Conservation (phyloP, 495 filamentous ascomycete species). For the Penicillium taxi region DNA sequence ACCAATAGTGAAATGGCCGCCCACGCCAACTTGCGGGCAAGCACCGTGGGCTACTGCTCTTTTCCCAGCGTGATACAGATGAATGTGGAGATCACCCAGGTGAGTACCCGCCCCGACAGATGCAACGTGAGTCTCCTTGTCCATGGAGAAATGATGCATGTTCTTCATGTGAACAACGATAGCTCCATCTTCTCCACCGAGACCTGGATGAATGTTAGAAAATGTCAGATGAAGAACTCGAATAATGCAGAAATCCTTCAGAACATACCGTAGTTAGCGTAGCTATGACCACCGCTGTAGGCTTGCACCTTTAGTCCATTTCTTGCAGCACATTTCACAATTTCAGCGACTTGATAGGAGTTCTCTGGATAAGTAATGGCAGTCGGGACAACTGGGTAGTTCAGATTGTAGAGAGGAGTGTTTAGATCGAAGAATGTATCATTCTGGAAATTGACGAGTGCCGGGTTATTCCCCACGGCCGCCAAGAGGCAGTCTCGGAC, state of each 20-base stretch:
- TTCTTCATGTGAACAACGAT: conserved; percentile 40
- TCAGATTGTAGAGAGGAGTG: conserved; percentile 50
- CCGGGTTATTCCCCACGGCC: conserved; percentile 8
- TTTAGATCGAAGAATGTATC: conserved; percentile 3
- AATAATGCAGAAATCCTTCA: neutral
- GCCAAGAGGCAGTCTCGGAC: conserved; percentile 11
- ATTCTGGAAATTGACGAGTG: conserved; percentile 5
- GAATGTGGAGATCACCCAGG: conserved; percentile 52
- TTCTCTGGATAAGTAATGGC: conserved; percentile 55
- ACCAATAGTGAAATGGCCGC: conserved; percentile 66
- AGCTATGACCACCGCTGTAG: conserved; percentile 67
- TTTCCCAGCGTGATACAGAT: conserved; percentile 49
- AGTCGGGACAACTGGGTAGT: conserved; percentile 49
- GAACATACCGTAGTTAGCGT: conserved; percentile 44
- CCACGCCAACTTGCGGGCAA: conserved; percentile 57
- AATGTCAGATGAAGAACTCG: neutral
- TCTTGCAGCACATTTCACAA: conserved; percentile 50
- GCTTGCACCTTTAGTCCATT: conserved; percentile 56
- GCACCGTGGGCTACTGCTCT: conserved; percentile 63
- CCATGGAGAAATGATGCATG: conserved; percentile 44
- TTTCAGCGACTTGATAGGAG: conserved; percentile 47
- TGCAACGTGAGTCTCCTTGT: conserved; percentile 48
- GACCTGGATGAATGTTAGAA: conserved; percentile 27
- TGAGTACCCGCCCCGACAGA: conserved; percentile 57
- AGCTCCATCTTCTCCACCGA: conserved; percentile 37